Percentiles rank a stretch among this genome's conserved stretches.
Conservation (phyloP, 768 basidiomycete species). For the Serendipita sp. region DNA sequence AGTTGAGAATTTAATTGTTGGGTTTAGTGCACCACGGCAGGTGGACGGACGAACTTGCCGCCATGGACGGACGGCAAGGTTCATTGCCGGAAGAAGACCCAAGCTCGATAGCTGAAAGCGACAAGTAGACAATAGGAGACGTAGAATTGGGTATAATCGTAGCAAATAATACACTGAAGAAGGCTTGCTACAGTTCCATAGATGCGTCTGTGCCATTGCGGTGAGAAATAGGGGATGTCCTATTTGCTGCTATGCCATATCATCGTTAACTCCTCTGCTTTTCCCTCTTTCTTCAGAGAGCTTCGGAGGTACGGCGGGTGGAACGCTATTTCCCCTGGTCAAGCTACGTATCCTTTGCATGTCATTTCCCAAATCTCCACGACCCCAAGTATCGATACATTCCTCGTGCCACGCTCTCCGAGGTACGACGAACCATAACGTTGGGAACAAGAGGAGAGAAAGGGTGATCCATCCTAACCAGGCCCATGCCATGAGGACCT, state of each 20-base stretch:
- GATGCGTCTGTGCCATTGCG: not conserved
- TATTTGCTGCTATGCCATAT: not conserved
- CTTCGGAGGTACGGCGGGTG: not conserved
- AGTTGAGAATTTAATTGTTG: not conserved
- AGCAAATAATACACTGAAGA: not conserved
- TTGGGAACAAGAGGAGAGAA: conserved; percentile 13
- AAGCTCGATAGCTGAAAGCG: too few species aligned
- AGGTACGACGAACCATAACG: not conserved
- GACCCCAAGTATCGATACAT: not conserved
- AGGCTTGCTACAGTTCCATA: not conserved
- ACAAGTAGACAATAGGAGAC: not conserved
- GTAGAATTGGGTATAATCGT: not conserved
- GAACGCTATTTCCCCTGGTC: not conserved
- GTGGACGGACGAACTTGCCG: not conserved
- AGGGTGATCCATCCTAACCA: conserved; percentile 61
- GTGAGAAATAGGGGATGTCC: too few species aligned
- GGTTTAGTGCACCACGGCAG: not conserved
- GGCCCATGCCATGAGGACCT: conserved; percentile 55
- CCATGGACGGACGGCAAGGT: not conserved
- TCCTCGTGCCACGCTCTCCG: not conserved
- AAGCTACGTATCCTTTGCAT: not conserved
- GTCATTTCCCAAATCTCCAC: not conserved
- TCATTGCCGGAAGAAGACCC: not conserved
- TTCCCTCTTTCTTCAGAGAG: not conserved
- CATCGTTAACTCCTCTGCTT: not conserved